These are phyloP conservation scores for Tolypocladium paradoxum DNA, from an alignment of 2,329 filamentous ascomycete species.

Conservation along the genomic window DNA sequence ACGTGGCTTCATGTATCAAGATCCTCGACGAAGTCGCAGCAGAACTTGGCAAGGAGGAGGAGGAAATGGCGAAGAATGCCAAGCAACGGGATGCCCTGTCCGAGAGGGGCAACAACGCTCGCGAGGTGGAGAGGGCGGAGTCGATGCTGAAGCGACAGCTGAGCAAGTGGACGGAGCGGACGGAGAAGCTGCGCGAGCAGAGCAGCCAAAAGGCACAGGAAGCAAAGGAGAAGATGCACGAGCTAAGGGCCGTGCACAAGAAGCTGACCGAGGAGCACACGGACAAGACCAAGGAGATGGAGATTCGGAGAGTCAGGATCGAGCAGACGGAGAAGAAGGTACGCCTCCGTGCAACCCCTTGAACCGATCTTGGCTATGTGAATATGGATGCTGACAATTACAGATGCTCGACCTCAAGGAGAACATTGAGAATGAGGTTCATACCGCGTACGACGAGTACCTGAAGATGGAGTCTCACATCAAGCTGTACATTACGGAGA, in stretches of 20 bases:
- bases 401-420: conserved; percentile 97
- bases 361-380: neutral
- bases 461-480: conserved; percentile 97
- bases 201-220: conserved; percentile 71
- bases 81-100: conserved; percentile 79
- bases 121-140: conserved; percentile 85
- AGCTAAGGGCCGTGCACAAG: conserved; percentile 68
- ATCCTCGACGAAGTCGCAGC: conserved; percentile 75
- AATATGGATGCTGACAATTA: conserved; percentile 8
- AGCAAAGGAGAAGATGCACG: conserved; percentile 83
- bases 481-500: conserved; percentile 94
- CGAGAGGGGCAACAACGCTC: conserved; percentile 78
- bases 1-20: conserved; percentile 81
- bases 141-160: conserved; percentile 74
- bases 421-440: conserved; percentile 90
- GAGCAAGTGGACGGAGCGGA: conserved; percentile 75
- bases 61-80: conserved; percentile 70
- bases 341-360: conserved; percentile 8
- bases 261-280: conserved; percentile 73
- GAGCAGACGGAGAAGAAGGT: conserved; percentile 99
- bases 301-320: conserved; percentile 82
- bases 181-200: conserved; percentile 70
- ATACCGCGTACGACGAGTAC: conserved; percentile 85
- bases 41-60: conserved; percentile 86
- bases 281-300: conserved; percentile 85